These are phyloP conservation scores for Protomyces inouyei DNA, from an alignment of 1,139 yeast genomes.

Conservation along the genomic window DNA sequence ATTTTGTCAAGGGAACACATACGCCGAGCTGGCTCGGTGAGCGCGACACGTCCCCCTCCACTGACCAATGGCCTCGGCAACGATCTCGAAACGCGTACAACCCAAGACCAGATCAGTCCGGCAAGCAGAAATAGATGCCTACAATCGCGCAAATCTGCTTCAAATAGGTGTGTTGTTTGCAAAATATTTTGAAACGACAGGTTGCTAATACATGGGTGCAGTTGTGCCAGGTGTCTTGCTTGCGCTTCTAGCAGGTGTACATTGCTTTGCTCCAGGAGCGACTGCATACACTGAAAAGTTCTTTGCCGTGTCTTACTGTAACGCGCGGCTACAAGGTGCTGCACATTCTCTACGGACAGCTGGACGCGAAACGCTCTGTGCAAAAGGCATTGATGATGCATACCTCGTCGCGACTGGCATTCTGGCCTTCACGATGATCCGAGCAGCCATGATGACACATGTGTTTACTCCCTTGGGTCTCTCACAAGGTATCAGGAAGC, in stretches of 20 bases:
- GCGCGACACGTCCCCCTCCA: no score
- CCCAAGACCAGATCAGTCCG: not conserved
- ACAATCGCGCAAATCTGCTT: not conserved
- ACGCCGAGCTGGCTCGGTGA: no score
- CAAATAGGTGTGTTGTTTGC: not conserved
- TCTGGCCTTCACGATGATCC: conserved; percentile 52
- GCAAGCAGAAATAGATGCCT: not conserved
- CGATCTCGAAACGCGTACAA: not conserved
- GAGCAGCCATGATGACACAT: conserved; percentile 58
- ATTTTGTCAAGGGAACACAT: no score
- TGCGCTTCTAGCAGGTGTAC: not conserved
- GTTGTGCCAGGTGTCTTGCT: not conserved
- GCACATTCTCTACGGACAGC: not conserved
- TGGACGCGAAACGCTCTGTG: conserved; percentile 21
- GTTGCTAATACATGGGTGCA: not conserved
- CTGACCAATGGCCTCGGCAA: no score
- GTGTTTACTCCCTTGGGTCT: conserved; percentile 57
- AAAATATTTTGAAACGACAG: not conserved
- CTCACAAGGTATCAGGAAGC: conserved; percentile 47
- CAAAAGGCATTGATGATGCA: conserved; percentile 33
- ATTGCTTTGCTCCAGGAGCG: not conserved
- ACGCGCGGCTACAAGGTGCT: conserved; percentile 2
- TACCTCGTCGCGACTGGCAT: conserved; percentile 51
- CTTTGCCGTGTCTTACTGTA: conserved; percentile 13
- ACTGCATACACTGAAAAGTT: conserved; percentile 2